Percentiles rank a stretch among this genome's conserved stretches.
phyloP scores from a whole-genome alignment of 139 green algal genomes.

The Haematococcus lacustris region DNA sequence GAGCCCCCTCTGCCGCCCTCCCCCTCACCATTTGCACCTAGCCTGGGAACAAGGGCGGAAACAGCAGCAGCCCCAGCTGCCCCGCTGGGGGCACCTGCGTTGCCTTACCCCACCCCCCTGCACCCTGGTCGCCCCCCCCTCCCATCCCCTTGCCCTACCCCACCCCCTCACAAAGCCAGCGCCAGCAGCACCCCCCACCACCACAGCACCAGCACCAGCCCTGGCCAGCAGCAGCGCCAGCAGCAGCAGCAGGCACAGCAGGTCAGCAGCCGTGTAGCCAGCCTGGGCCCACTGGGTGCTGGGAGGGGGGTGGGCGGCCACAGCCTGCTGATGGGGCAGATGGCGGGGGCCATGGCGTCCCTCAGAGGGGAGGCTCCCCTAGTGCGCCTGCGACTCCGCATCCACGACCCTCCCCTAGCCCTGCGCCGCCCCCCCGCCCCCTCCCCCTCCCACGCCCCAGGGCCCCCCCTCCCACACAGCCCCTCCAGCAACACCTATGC shows the following conservation, averaged over 20 bases:
- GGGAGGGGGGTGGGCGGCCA: neutral
- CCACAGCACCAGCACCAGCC: neutral
- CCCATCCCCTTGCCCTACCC: too few species aligned
- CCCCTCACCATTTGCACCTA: too few species aligned
- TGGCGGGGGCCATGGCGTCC: slow-evolving; percentile 46
- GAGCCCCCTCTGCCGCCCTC: too few species aligned
- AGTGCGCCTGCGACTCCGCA: slow-evolving; percentile 38
- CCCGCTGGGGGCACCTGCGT: too few species aligned
- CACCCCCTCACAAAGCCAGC: neutral
- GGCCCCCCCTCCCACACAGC: neutral
- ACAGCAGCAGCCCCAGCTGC: too few species aligned
- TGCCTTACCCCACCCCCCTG: too few species aligned
- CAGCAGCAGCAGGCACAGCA: slow-evolving; percentile 2
- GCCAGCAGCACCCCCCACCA: neutral
- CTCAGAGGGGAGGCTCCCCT: slow-evolving; percentile 57
- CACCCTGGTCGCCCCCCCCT: too few species aligned
- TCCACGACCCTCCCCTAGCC: slow-evolving; percentile 1
- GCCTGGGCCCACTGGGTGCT: neutral
- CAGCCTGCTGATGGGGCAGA: neutral
- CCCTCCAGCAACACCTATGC: neutral
- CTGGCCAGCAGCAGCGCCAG: neutral
- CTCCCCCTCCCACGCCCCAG: neutral
- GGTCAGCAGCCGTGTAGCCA: neutral
- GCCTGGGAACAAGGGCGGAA: too few species aligned
- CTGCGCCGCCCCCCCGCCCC: neutral